Base-by-base conservation (phyloP, 1,139 yeast genomes). In the Taiozyma onychis region DNA sequence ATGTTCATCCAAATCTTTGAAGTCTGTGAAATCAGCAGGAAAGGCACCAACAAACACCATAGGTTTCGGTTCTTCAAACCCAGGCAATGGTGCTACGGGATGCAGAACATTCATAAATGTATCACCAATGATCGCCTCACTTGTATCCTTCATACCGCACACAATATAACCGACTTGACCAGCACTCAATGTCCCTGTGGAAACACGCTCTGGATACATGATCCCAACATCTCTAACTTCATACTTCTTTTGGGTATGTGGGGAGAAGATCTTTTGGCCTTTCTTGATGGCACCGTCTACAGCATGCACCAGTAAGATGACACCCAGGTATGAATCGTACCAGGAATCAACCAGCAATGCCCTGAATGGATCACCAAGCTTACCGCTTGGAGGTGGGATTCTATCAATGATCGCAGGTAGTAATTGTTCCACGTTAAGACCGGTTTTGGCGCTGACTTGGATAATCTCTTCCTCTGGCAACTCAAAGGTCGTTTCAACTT, bases 31-130 rank as follows among this genome's bases (percentile, higher is more conserved):
- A 64, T 91, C 97, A 0, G 97, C 95, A 0, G 99, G 99, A 61
- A 90, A 93, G 0, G 99, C 99, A 9, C 99, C 99, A 44, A 93
- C 95, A 67, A 91, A 93, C 7, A 93, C 98, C 98, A 93, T 93
- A 1, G 99, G 97, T 66, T 93, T 91, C 1, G 95, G 91, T 60
- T 89, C 97, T 66, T 91, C 97, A 67, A 93, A 93, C 0, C 98
- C 98, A 0, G 96, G 97, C 30, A 93, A 72, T 1, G 97, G 85
- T 52, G 83, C 87, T 2, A 88, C 81, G 44, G 76, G 77, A 30
- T 78, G 75, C 2, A 88, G 88, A n/a, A 75, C 72, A 51, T 80
- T 83, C 76, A 83, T 81, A 57, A 89, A 78, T 0, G 99, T 93
- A 65, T 93, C 99, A 41, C 99, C 99, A 52, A 91, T 85, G 63